phyloP scores from a whole-genome alignment of 352 stramenopile species.

The Globisporangium splendens region DNA sequence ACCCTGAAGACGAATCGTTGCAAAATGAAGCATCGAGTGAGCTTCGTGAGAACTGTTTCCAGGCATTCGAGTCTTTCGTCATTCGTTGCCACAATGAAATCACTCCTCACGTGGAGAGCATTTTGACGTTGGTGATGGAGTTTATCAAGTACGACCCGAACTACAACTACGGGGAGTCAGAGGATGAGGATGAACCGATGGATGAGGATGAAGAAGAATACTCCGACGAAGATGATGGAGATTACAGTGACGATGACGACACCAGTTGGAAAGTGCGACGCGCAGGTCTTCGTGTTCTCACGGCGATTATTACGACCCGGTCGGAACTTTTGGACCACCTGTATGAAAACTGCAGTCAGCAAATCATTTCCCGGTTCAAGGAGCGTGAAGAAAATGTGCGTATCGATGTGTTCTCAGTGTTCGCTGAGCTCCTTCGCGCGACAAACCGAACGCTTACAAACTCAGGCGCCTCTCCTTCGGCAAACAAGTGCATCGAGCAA shows the following conservation, averaged over 20 bases:
- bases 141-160: conserved; percentile 99
- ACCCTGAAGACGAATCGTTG: conserved; percentile 88
- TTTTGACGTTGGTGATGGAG: conserved; percentile 86
- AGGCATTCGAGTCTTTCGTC: conserved; percentile 97
- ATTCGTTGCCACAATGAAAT: conserved; percentile 95
- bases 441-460: conserved; percentile 51
- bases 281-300: conserved; percentile 90
- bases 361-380: conserved; percentile 89
- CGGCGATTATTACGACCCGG: conserved; percentile 89
- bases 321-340: conserved; percentile 82
- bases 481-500: conserved; percentile 44
- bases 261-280: conserved; percentile 97
- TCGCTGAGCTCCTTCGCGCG: conserved; percentile 89
- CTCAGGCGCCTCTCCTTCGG: conserved; percentile 19
- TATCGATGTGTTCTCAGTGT: conserved; percentile 95
- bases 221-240: conserved; percentile 76
- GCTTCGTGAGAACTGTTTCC: conserved; percentile 97
- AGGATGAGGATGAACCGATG: conserved; percentile 86
- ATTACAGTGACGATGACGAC: conserved; percentile 93
- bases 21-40: conserved; percentile 95
- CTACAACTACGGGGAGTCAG: conserved; percentile 96
- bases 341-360: conserved; percentile 80
- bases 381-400: conserved; percentile 99
- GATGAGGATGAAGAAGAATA: conserved; percentile 85
- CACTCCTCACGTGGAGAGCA: conserved; percentile 90